phyloP scores from a whole-genome alignment of 257 asterid species.

The Solanum pinnatisectum region DNA sequence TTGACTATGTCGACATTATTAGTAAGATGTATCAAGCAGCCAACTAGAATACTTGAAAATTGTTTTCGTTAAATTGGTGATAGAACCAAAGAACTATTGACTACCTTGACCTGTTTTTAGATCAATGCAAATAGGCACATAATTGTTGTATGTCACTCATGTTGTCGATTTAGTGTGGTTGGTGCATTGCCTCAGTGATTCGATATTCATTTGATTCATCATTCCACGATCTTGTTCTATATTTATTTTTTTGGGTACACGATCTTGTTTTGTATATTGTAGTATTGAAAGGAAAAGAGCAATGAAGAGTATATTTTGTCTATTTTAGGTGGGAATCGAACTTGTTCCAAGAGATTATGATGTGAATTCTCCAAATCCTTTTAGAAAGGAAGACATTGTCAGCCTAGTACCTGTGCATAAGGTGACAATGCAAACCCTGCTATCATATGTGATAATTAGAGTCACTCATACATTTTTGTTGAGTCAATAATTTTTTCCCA shows the following conservation, averaged over 20 bases:
- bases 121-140: neutral
- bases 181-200: neutral
- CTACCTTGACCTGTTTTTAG: neutral
- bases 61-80: neutral
- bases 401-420: conserved; percentile 89
- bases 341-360: conserved; percentile 87
- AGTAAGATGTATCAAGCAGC: neutral
- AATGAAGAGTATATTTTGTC: conserved; percentile 7
- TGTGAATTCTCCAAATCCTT: conserved; percentile 71
- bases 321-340: conserved; percentile 75
- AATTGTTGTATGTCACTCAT: neutral
- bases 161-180: neutral
- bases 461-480: neutral
- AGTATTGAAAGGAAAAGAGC: neutral
- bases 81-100: neutral
- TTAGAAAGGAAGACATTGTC: conserved; percentile 58
- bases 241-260: neutral
- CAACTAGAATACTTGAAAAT: neutral
- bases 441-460: neutral
- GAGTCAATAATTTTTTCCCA: neutral
- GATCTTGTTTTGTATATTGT: neutral
- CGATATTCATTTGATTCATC: neutral
- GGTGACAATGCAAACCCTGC: conserved; percentile 25
- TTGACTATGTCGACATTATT: neutral
- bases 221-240: neutral